Base-by-base conservation (phyloP, 1,139 yeast genomes). In the Blastobotrys buckinghamii region DNA sequence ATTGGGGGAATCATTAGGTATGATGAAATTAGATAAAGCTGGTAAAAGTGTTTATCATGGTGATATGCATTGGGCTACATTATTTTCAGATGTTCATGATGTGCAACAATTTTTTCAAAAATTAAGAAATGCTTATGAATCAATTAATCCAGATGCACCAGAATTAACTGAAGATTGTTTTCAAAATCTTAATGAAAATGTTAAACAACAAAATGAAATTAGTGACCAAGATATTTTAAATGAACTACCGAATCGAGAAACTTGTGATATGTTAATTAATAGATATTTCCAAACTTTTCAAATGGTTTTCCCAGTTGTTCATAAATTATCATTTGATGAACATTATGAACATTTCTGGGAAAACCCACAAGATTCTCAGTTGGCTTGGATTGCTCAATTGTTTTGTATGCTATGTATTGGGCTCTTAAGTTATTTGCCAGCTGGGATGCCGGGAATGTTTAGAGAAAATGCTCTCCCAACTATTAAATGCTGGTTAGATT, bases 31-130 rank as follows among this genome's bases (percentile, higher is more conserved):
- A 9, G 68, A 66, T 42, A 53, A 53, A 9, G 52, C 58, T 34
- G 70, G 70, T 8, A 62, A 66, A 42, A 56, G 66, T 7, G 55
- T 66, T 10, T 66, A 66, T 48, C 69, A 66, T 40, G 70, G 70
- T 7, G 68, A 63, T 42, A 64, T 67, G 9, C 68, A 66, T 49
- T 66, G 70, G 70, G 66, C 64, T 2, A 59, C 62, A 27, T 48
- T 65, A 43, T 55, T 66, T 33, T 57, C 61, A 39, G 68, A 66
- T 43, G 56, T 66, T 20, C 55, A 54, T 4, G 68, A 63, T 41
- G 60, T 63, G 27, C 65, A 62, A 33, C 58, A 59, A 24, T 52
- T 63, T n/a, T 58, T 63, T 43, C 50, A 29, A 19, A 42, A 47
- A 32, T 39, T 47, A 12, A 22, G 22, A 16, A 16, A 8, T 20